These are phyloP conservation scores for Baffinella frigidus DNA, from an alignment of 208 protist species.

Conservation along the genomic window DNA sequence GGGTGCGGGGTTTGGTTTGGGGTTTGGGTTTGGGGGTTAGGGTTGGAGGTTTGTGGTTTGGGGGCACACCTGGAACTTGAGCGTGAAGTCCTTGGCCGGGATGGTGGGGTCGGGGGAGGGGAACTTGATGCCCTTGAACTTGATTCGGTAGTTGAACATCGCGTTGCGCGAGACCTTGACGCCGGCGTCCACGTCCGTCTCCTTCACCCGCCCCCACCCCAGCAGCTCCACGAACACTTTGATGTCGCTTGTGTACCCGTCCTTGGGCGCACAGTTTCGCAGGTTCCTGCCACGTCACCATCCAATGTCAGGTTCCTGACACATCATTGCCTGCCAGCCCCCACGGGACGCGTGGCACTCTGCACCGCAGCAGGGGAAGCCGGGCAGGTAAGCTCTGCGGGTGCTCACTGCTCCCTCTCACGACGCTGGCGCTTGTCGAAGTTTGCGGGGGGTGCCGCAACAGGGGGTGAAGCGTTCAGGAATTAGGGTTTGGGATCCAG, in stretches of 20 bases:
- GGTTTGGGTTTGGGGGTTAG: too few species aligned
- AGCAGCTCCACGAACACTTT: not conserved
- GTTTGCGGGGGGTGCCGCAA: too few species aligned
- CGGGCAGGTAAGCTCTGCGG: not conserved
- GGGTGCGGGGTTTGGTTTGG: too few species aligned
- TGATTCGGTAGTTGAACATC: slow-evolving; percentile 62
- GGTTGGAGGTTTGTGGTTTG: too few species aligned
- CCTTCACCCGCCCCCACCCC: slow-evolving; percentile 51
- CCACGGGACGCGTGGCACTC: not conserved
- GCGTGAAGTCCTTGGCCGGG: slow-evolving; percentile 51
- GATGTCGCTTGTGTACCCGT: slow-evolving; percentile 38
- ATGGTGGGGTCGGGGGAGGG: slow-evolving; percentile 41
- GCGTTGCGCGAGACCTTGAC: slow-evolving; percentile 52
- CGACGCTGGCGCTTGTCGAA: too few species aligned
- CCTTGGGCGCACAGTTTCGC: slow-evolving; percentile 17
- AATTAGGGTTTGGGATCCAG: too few species aligned
- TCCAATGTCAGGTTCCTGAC: too few species aligned
- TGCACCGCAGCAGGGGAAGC: too few species aligned
- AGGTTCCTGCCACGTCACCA: too few species aligned
- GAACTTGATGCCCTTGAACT: slow-evolving; percentile 61
- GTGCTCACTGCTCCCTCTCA: too few species aligned
- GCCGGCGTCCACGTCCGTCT: slow-evolving; percentile 33
- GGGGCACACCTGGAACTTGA: not conserved
- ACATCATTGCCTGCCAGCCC: not conserved
- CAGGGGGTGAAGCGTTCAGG: too few species aligned